Percentiles rank a stretch among this genome's conserved stretches.
Conservation (phyloP, 345 rosid species). For the Citrus medica region DNA sequence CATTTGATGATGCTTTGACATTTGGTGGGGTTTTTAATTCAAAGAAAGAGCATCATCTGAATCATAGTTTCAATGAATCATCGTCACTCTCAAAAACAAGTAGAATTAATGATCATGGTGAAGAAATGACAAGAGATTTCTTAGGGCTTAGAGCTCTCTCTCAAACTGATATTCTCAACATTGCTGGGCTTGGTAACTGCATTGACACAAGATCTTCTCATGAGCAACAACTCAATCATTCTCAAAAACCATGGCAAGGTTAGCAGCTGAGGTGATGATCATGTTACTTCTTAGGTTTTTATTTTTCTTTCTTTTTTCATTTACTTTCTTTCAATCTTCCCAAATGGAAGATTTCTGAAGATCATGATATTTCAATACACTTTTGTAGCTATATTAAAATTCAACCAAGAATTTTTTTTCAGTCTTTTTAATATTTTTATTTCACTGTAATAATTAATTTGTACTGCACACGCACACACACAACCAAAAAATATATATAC, state of each 20-base stretch:
- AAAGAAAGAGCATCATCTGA: conserved; percentile 10
- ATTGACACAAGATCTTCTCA: conserved; percentile 31
- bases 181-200: conserved; percentile 63
- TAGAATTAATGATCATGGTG: conserved; percentile 29
- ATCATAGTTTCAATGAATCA: conserved; percentile 19
- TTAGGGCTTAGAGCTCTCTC: conserved; percentile 70
- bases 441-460: neutral
- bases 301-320: conserved; percentile 7
- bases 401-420: neutral
- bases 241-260: conserved; percentile 68
- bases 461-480: neutral
- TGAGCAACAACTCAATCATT: conserved; percentile 33
- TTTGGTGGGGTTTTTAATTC: conserved; percentile 43
- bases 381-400: conserved; percentile 1
- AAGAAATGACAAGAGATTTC: conserved; percentile 83
- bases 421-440: neutral
- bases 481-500: neutral
- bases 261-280: conserved; percentile 24
- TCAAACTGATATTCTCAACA: conserved; percentile 65
- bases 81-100: neutral
- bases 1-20: conserved; percentile 35
- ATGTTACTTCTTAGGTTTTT: neutral
- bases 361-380: conserved; percentile 8
- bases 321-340: conserved; percentile 23
- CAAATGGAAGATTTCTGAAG: conserved; percentile 39